Conservation (phyloP, 148 eudicot species). For the Euryodendron excelsum region DNA sequence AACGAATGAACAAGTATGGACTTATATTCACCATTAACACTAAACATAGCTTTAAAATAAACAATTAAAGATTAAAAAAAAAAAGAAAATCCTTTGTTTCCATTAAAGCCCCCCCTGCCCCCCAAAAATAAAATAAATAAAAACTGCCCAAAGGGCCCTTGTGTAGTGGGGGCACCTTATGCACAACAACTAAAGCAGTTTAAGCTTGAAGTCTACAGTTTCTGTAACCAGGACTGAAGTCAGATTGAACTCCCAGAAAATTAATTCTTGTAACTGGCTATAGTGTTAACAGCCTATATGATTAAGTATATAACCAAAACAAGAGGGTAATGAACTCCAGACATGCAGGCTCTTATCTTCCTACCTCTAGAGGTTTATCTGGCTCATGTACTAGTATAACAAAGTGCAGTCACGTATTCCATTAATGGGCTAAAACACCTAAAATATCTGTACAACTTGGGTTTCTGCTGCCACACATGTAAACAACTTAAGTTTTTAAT, state of each 20-base stretch:
- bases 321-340: neutral
- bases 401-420: too few species aligned
- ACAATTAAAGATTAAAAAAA: too few species aligned
- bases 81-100: neutral
- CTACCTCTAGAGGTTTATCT: neutral
- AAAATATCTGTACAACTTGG: too few species aligned
- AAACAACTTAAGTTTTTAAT: too few species aligned
- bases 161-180: neutral
- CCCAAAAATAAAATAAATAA: too few species aligned
- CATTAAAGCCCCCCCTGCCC: too few species aligned
- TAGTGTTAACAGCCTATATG: neutral
- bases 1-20: neutral
- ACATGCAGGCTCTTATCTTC: neutral
- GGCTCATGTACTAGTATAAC: neutral
- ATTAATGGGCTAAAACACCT: too few species aligned
- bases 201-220: neutral
- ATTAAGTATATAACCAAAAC: neutral
- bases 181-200: neutral
- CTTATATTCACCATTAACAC: neutral
- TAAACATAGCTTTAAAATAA: neutral
- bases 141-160: too few species aligned
- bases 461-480: too few species aligned
- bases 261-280: neutral
- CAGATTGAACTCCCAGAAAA: neutral
- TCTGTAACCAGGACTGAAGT: neutral